phyloP scores from a whole-genome alignment of 1,284 basidiomycete species.

The Moesziomyces sp. region DNA sequence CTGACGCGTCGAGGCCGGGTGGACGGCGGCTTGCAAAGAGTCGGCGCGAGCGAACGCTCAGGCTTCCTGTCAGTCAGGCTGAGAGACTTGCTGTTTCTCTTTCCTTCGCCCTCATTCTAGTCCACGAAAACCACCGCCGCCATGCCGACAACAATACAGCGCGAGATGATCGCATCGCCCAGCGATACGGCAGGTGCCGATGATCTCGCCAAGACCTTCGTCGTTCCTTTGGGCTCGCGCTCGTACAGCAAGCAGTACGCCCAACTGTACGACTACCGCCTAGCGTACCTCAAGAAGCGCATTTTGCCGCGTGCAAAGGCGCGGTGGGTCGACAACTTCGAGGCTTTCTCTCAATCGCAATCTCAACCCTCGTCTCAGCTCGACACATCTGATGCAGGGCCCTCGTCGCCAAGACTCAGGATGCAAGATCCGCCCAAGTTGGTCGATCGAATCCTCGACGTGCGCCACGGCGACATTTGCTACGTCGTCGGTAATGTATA shows the following conservation, averaged over 20 bases:
- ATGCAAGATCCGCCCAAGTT: constrained; percentile 71
- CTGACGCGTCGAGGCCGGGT: constrained; percentile 21
- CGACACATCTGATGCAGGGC: constrained; percentile 15
- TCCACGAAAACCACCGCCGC: neutral
- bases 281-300: constrained; percentile 60
- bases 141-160: constrained; percentile 34
- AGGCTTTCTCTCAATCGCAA: constrained; percentile 22
- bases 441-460: constrained; percentile 86
- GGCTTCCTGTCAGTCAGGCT: too few species aligned
- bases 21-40: neutral
- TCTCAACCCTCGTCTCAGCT: constrained; percentile 28
- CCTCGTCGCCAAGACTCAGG: constrained; percentile 10
- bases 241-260: constrained; percentile 62
- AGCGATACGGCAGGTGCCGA: neutral
- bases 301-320: constrained; percentile 47
- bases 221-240: constrained; percentile 55
- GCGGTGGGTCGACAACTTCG: constrained; percentile 49
- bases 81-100: neutral
- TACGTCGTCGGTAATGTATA: constrained; percentile 95
- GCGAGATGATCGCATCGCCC: constrained; percentile 1
- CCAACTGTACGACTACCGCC: constrained; percentile 66
- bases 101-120: neutral
- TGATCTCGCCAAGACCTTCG: constrained; percentile 48
- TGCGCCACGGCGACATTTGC: constrained; percentile 83
- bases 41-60: neutral